Evolutionary conservation across 495 filamentous ascomycete species (phyloP).

Genomic region (Tuber magnatum): DNA sequence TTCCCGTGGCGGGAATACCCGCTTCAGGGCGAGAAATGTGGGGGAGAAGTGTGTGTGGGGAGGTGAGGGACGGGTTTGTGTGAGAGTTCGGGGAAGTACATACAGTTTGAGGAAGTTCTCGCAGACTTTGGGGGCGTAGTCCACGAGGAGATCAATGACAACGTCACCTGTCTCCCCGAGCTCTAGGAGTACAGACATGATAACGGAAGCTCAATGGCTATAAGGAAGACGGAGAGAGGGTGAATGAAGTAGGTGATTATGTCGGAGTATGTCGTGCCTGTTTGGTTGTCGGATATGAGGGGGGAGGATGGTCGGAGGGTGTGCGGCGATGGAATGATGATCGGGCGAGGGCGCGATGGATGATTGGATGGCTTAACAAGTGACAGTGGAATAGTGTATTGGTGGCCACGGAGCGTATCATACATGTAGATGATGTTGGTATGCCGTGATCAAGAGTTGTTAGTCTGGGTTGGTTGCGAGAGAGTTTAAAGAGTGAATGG

Average conservation of each 20-base stretch:
- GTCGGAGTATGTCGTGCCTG: background rate
- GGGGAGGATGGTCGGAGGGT: background rate
- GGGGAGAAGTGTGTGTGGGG: slow-evolving; percentile 12
- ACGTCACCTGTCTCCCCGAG: slow-evolving; percentile 80
- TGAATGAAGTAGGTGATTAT: background rate
- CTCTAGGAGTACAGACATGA: slow-evolving; percentile 77
- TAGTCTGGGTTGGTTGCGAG: background rate
- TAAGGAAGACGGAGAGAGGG: background rate
- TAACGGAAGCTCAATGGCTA: background rate
- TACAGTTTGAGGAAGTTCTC: slow-evolving; percentile 91
- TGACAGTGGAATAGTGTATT: background rate
- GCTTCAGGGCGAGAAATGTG: slow-evolving; percentile 10
- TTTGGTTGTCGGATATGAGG: background rate
- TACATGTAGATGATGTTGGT: background rate
- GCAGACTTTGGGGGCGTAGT: slow-evolving; percentile 79
- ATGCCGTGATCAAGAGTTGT: background rate
- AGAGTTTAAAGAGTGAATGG: background rate
- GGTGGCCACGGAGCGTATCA: background rate
- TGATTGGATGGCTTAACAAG: background rate
- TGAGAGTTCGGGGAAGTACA: slow-evolving; percentile 11
- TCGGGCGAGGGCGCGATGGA: background rate
- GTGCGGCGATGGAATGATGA: background rate
- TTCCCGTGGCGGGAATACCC: slow-evolving; percentile 14
- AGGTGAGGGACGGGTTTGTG: background rate
- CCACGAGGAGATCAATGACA: slow-evolving; percentile 81